Percentiles rank a stretch among this genome's conserved stretches.
These are phyloP conservation scores for Solanum clarkiae DNA, from an alignment of 257 asterid species.

Conservation along the genomic window DNA sequence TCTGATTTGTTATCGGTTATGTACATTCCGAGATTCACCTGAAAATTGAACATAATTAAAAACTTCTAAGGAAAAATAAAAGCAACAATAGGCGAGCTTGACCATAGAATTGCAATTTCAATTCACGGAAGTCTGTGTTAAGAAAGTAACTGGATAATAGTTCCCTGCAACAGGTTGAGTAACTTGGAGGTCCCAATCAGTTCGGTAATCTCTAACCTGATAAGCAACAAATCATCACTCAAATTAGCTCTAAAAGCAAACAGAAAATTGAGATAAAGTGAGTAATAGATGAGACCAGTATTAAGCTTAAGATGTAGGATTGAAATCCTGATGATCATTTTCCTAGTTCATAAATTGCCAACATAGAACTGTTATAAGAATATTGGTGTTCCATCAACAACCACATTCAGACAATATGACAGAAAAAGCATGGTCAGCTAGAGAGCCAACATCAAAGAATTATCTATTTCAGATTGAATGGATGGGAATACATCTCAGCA, in stretches of 20 bases:
- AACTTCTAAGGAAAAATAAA: neutral
- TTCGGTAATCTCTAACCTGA: constrained; percentile 74
- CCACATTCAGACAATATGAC: neutral
- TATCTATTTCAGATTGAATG: neutral
- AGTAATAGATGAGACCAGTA: neutral
- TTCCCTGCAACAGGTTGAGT: constrained; percentile 91
- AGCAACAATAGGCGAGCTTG: neutral
- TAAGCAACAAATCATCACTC: neutral
- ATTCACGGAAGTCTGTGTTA: neutral
- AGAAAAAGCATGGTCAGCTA: neutral
- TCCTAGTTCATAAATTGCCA: neutral
- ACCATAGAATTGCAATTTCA: neutral
- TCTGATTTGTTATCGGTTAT: constrained; percentile 51
- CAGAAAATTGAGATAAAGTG: neutral
- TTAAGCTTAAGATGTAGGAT: neutral
- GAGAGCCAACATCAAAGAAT: neutral
- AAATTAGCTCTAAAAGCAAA: neutral
- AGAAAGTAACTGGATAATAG: constrained; percentile 66
- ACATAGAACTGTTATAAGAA: neutral
- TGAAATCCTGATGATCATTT: neutral
- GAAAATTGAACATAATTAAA: neutral
- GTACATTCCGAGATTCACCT: constrained; percentile 72
- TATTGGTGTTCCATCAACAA: neutral
- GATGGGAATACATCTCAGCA: neutral
- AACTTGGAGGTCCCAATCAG: constrained; percentile 73